Evolutionary conservation across 148 eudicot genomes (phyloP).

Genomic region (Vaccinium vitisidaea): DNA sequence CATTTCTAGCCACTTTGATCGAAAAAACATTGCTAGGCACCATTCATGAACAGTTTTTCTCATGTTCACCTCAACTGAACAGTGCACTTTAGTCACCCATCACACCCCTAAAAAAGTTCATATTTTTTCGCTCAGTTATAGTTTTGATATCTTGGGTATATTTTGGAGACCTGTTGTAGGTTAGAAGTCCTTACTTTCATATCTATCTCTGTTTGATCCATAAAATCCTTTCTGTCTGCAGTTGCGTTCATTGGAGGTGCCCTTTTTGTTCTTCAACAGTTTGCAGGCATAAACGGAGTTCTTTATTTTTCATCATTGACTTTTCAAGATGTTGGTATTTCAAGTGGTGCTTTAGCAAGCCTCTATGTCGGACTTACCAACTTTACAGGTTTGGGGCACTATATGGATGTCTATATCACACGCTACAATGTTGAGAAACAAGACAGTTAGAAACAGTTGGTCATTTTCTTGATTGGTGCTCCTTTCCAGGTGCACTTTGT

Average conservation of each 20-base stretch:
- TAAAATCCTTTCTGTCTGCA: constrained; percentile 34
- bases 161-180: neutral
- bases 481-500: constrained; percentile 62
- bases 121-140: neutral
- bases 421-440: neutral
- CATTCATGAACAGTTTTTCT: neutral
- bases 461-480: constrained; percentile 4
- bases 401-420: neutral
- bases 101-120: neutral
- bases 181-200: neutral
- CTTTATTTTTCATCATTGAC: constrained; percentile 82
- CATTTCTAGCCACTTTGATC: neutral
- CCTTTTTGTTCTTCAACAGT: constrained; percentile 74
- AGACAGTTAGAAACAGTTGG: neutral
- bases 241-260: constrained; percentile 73
- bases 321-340: constrained; percentile 77
- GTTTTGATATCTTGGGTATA: neutral
- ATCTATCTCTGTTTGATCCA: constrained; percentile 11
- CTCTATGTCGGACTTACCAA: constrained; percentile 68
- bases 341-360: constrained; percentile 73
- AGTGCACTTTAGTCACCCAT: neutral
- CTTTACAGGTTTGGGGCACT: constrained; percentile 66
- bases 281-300: constrained; percentile 85
- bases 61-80: neutral
- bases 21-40: neutral